These are phyloP conservation scores for Hsuehochloa calcarea DNA, from an alignment of 176 grass and related monocot genomes.

Conservation along the genomic window DNA sequence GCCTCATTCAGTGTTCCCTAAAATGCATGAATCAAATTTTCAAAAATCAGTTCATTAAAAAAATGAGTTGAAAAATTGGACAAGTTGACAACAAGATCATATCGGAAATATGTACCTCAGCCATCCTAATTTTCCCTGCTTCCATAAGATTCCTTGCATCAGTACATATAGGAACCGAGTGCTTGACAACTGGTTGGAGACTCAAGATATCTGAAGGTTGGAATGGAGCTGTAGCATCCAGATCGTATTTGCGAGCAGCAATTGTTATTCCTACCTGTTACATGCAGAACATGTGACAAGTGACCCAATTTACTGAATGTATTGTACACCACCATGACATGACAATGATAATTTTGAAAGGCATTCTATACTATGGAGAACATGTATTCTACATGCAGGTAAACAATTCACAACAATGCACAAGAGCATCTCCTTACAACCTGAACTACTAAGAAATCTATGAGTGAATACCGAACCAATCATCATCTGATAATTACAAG, in stretches of 20 bases:
- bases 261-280: slow-evolving; percentile 84
- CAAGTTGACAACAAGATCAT: background rate
- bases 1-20: slow-evolving; percentile 94
- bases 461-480: background rate
- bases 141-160: slow-evolving; percentile 93
- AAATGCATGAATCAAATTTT: slow-evolving; percentile 36
- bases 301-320: slow-evolving; percentile 2
- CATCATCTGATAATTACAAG: background rate
- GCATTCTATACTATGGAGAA: background rate
- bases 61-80: background rate
- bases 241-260: slow-evolving; percentile 73
- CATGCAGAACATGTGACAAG: background rate
- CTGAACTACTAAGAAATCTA: background rate
- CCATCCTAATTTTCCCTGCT: slow-evolving; percentile 83
- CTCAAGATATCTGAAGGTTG: slow-evolving; percentile 85
- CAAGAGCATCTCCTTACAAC: background rate
- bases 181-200: slow-evolving; percentile 89
- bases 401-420: background rate
- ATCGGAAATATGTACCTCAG: slow-evolving; percentile 57
- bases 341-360: background rate
- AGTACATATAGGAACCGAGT: slow-evolving; percentile 82
- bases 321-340: background rate
- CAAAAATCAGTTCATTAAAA: background rate
- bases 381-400: background rate
- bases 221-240: slow-evolving; percentile 64